Conservation (phyloP, 2,329 filamentous ascomycete genomes). For the Diplodia intermedia region DNA sequence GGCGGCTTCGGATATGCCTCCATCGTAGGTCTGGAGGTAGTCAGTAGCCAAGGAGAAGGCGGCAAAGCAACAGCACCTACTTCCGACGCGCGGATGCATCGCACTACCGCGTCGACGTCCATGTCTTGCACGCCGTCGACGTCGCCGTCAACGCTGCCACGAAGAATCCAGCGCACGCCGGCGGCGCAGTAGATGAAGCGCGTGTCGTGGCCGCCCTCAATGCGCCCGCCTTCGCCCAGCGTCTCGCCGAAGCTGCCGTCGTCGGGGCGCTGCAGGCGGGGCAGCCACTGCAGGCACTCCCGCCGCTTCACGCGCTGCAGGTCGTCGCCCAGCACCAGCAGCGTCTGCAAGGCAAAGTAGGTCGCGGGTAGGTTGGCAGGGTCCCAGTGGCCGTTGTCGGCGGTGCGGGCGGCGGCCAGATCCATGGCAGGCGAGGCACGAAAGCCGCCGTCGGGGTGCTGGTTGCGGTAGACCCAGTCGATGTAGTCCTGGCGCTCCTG, state of each 20-base stretch:
- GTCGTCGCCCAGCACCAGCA: conserved; percentile 71
- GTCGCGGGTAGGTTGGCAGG: conserved; percentile 87
- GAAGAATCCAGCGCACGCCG: conserved; percentile 80
- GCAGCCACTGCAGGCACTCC: conserved; percentile 76
- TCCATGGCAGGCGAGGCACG: conserved; percentile 78
- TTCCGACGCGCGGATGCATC: conserved; percentile 71
- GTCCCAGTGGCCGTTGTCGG: conserved; percentile 64
- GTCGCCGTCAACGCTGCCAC: conserved; percentile 64
- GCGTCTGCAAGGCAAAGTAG: conserved; percentile 80
- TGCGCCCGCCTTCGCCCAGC: conserved; percentile 63
- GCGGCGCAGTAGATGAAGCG: conserved; percentile 87
- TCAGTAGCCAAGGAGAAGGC: conserved; percentile 39
- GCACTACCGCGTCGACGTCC: conserved; percentile 71
- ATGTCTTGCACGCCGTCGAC: conserved; percentile 72
- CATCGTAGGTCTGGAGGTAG: conserved; percentile 70
- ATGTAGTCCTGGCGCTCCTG: conserved; percentile 64
- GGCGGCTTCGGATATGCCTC: conserved; percentile 79
- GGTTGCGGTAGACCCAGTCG: conserved; percentile 84
- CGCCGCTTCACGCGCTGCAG: conserved; percentile 68
- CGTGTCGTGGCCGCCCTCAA: conserved; percentile 84
- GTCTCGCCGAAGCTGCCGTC: conserved; percentile 95
- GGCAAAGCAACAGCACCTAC: conserved; percentile 39
- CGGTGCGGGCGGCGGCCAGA: conserved; percentile 51
- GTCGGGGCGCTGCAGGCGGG: conserved; percentile 70
- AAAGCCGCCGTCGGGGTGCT: conserved; percentile 87